These are phyloP conservation scores for Suillus luteus DNA, from an alignment of 768 basidiomycete genomes.

Conservation along the genomic window DNA sequence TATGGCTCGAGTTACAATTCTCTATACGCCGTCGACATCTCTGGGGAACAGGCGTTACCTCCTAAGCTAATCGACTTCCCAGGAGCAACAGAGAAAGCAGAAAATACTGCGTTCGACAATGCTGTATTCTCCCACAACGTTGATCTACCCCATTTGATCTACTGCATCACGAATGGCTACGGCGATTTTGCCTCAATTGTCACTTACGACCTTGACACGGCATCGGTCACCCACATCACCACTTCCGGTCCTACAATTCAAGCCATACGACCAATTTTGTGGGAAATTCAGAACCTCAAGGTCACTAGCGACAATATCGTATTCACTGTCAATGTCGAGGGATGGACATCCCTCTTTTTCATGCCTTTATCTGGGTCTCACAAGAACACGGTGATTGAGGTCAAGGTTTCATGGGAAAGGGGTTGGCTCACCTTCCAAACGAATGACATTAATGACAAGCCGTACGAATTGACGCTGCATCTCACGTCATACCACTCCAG, in stretches of 20 bases:
- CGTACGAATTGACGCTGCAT: constrained; percentile 34
- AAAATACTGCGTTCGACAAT: constrained; percentile 22
- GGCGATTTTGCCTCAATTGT: constrained; percentile 42
- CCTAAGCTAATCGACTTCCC: constrained; percentile 38
- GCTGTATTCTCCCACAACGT: constrained; percentile 36
- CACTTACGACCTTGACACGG: constrained; percentile 33
- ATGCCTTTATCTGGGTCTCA: constrained; percentile 34
- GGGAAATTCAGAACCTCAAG: constrained; percentile 32
- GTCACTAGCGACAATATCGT: constrained; percentile 32
- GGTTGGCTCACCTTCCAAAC: constrained; percentile 33
- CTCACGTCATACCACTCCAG: constrained; percentile 36
- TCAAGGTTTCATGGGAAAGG: constrained; percentile 33
- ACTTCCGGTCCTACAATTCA: constrained; percentile 34
- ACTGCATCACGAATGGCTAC: constrained; percentile 40
- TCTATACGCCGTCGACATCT: constrained; percentile 37
- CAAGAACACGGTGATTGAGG: constrained; percentile 33
- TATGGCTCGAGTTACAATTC: constrained; percentile 32
- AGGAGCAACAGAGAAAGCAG: constrained; percentile 33
- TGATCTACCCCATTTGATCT: constrained; percentile 30
- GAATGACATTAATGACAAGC: constrained; percentile 36
- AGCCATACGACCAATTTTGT: constrained; percentile 38
- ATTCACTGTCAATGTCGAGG: constrained; percentile 42
- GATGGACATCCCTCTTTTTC: constrained; percentile 35
- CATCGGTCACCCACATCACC: constrained; percentile 39
- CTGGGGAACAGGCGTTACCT: constrained; percentile 25